phyloP scores from a whole-genome alignment of 768 basidiomycete species.

The Suillus alpinus region DNA sequence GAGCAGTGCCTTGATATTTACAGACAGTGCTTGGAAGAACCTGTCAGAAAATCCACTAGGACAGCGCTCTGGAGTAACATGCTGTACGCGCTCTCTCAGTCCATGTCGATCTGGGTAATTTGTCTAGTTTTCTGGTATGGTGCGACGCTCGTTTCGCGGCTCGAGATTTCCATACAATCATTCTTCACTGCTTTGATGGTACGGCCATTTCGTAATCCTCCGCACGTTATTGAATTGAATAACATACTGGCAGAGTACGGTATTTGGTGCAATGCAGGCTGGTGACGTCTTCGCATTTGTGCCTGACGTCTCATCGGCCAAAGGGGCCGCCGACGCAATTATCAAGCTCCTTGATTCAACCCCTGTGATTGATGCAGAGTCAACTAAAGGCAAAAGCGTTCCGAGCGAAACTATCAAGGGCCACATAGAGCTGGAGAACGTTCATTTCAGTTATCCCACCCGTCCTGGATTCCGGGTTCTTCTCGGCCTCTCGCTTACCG shows the following conservation, averaged over 20 bases:
- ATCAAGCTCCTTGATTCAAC: slow-evolving; percentile 70
- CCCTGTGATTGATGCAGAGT: slow-evolving; percentile 81
- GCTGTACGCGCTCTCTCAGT: slow-evolving; percentile 74
- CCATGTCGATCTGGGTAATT: slow-evolving; percentile 75
- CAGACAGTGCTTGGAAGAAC: slow-evolving; percentile 66
- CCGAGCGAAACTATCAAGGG: slow-evolving; percentile 47
- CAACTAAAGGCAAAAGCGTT: slow-evolving; percentile 55
- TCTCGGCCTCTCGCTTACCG: slow-evolving; percentile 68
- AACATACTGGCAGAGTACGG: slow-evolving; percentile 47
- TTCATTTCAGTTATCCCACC: slow-evolving; percentile 90
- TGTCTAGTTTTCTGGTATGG: slow-evolving; percentile 83
- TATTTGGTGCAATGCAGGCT: slow-evolving; percentile 83
- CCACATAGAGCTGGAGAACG: slow-evolving; percentile 71
- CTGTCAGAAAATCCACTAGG: slow-evolving; percentile 60
- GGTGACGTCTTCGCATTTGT: slow-evolving; percentile 83
- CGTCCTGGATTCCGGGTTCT: slow-evolving; percentile 81
- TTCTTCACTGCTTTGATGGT: slow-evolving; percentile 90
- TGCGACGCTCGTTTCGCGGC: slow-evolving; percentile 53
- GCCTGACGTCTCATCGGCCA: slow-evolving; percentile 85
- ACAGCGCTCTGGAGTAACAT: slow-evolving; percentile 61
- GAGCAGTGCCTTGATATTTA: slow-evolving; percentile 70
- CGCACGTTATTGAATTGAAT: background rate
- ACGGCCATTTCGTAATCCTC: slow-evolving; percentile 15
- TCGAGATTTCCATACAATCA: slow-evolving; percentile 50
- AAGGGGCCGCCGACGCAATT: slow-evolving; percentile 71